Conservation (phyloP, 2,329 filamentous ascomycete species). For the Alternaria ventricosa region DNA sequence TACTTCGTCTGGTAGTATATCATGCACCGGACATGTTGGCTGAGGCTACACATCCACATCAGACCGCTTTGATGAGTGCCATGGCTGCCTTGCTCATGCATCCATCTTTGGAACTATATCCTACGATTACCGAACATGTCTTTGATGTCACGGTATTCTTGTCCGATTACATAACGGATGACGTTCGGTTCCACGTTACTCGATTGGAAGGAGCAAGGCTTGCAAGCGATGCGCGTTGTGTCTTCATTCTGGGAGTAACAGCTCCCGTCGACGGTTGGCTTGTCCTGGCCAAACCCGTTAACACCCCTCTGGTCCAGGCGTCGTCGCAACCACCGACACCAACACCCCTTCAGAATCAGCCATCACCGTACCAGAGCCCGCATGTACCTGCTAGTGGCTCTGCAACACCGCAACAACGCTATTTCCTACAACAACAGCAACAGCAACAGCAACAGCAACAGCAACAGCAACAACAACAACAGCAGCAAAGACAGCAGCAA, state of each 20-base stretch:
- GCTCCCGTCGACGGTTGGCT: constrained; percentile 52
- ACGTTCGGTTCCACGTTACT: constrained; percentile 45
- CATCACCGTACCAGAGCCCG: constrained; percentile 27
- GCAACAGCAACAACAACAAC: constrained; percentile 34
- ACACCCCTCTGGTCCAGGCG: constrained; percentile 18
- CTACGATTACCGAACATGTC: constrained; percentile 48
- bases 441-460: constrained; percentile 35
- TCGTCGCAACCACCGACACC: constrained; percentile 27
- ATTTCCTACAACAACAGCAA: constrained; percentile 34
- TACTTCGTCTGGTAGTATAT: constrained; percentile 52
- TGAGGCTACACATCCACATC: constrained; percentile 37
- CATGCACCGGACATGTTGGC: constrained; percentile 37
- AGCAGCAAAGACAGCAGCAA: constrained; percentile 35
- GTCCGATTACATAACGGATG: constrained; percentile 51
- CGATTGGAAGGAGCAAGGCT: constrained; percentile 33
- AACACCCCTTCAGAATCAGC: constrained; percentile 18
- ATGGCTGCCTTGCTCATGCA: constrained; percentile 50
- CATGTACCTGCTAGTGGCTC: constrained; percentile 24
- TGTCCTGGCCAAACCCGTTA: constrained; percentile 45
- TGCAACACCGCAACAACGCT: constrained; percentile 33
- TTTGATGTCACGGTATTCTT: constrained; percentile 53
- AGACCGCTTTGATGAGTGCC: constrained; percentile 40
- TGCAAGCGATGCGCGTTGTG: constrained; percentile 44
- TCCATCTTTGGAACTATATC: constrained; percentile 45
- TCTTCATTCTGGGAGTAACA: constrained; percentile 50